Evolutionary conservation across 371 early-diverging fungal species (phyloP).

Genomic region (Homolaphlyctis polyrhiza): DNA sequence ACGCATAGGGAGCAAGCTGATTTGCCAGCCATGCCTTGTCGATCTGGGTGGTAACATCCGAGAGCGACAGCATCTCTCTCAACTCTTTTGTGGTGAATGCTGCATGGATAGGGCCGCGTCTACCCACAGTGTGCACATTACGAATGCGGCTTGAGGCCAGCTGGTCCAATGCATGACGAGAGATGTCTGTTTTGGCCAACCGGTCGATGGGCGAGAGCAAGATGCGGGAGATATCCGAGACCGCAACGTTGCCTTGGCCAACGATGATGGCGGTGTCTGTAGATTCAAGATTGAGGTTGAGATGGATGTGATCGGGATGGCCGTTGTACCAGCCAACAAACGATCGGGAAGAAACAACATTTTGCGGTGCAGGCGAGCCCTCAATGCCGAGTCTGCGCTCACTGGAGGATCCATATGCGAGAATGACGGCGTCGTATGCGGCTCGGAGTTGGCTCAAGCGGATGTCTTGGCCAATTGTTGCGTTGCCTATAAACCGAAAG

Average conservation of each 20-base stretch:
- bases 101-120: constrained; percentile 91
- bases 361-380: constrained; percentile 38
- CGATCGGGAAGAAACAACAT: constrained; percentile 72
- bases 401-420: constrained; percentile 83
- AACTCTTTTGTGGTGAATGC: constrained; percentile 93
- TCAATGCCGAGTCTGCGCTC: constrained; percentile 71
- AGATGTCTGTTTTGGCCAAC: constrained; percentile 84
- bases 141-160: constrained; percentile 65
- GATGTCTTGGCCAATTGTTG: constrained; percentile 31
- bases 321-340: constrained; percentile 98
- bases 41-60: constrained; percentile 34
- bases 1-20: constrained; percentile 33
- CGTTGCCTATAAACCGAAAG: constrained; percentile 80
- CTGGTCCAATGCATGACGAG: constrained; percentile 66
- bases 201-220: constrained; percentile 69
- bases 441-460: constrained; percentile 38
- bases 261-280: constrained; percentile 77
- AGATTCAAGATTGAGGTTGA: constrained; percentile 56
- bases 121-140: constrained; percentile 81
- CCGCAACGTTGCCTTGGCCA: constrained; percentile 95
- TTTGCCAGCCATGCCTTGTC: constrained; percentile 52
- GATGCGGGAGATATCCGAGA: constrained; percentile 91
- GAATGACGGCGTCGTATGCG: constrained; percentile 73
- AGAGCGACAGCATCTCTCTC: constrained; percentile 80
- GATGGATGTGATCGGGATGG: constrained; percentile 52